Evolutionary conservation across 2,329 filamentous ascomycete species (phyloP), one percentile per base, ranked within the genome.

Genomic region (Chaetothyriales sp.): DNA sequence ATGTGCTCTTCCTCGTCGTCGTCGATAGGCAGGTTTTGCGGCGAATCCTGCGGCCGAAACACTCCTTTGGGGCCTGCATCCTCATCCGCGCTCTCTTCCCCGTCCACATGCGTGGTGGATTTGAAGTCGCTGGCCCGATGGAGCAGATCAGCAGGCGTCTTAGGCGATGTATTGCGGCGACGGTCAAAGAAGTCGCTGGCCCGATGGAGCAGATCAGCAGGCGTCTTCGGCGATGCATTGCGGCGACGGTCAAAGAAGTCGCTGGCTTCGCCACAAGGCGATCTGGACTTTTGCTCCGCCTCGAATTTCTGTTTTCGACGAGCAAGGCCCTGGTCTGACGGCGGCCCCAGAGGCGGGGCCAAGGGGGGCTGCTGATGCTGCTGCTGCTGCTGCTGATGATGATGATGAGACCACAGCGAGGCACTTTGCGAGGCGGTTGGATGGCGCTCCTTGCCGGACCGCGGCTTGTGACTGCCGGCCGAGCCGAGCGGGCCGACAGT

Each of bases 1-100:
- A 83, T 83, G 54, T 81, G 78, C 62, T 83, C 80, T 51, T 72
- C 71, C 53, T 80, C 77, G 4, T 78, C 79, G 33, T 79, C 20
- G 5, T 47, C 46, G 13, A 40, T 40, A 2, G 33, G 33, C 2
- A 40, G 33, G 2, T 40, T 13, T 15, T 40, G 33, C 2, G 33
- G 33, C 8, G 33, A 40, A 15, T 40, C 33, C 33, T 40, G 10
- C 4, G 46, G 46, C 28, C 33, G 8, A 18, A 47, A 4, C 18
- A 29, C 29, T 20, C 18, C 10, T 19, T 18, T 46, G 2, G 10
- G 9, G 15, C 10, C 33, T 15, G 4, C 33, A 15, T 46, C 10
- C 4, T 46, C 44, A 28, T 46, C 19, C 3, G 8, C n/a, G 2
- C n/a, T 29, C 19, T 25, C 18, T 4, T 13, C 6, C 18, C 33